Conservation (phyloP, 257 asterid species). For the Solanum sejunctum region DNA sequence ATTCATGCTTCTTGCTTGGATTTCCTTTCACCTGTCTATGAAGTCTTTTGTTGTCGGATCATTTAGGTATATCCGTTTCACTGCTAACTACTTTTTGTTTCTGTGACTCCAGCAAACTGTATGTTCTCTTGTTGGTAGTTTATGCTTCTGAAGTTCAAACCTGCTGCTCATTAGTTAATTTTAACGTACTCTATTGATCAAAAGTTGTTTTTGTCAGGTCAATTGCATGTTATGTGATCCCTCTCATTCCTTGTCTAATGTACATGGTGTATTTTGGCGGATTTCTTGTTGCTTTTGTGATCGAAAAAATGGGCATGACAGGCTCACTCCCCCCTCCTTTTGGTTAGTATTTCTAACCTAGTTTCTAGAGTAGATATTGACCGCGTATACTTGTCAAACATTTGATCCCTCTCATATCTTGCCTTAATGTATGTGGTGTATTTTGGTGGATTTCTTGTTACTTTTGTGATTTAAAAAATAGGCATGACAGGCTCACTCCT, state of each 20-base stretch:
- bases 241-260: constrained; percentile 64
- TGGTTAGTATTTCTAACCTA: constrained; percentile 40
- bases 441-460: constrained; percentile 79
- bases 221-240: constrained; percentile 57
- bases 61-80: constrained; percentile 40
- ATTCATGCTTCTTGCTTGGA: constrained; percentile 87
- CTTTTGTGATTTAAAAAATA: constrained; percentile 87
- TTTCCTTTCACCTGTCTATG: constrained; percentile 41
- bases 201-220: constrained; percentile 53
- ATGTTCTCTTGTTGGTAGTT: neutral
- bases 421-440: constrained; percentile 56
- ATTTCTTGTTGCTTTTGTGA: constrained; percentile 60
- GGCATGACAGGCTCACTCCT: constrained; percentile 88
- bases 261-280: constrained; percentile 88
- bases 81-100: neutral
- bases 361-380: neutral
- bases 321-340: constrained; percentile 93
- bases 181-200: constrained; percentile 11
- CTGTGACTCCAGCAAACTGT: neutral
- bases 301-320: constrained; percentile 97
- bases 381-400: neutral
- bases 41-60: constrained; percentile 54
- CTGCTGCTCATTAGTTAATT: neutral
- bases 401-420: constrained; percentile 46
- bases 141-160: neutral